These are phyloP conservation scores for Rhinocladiella mackenziei DNA, from an alignment of 2,329 filamentous ascomycete genomes.

Conservation along the genomic window DNA sequence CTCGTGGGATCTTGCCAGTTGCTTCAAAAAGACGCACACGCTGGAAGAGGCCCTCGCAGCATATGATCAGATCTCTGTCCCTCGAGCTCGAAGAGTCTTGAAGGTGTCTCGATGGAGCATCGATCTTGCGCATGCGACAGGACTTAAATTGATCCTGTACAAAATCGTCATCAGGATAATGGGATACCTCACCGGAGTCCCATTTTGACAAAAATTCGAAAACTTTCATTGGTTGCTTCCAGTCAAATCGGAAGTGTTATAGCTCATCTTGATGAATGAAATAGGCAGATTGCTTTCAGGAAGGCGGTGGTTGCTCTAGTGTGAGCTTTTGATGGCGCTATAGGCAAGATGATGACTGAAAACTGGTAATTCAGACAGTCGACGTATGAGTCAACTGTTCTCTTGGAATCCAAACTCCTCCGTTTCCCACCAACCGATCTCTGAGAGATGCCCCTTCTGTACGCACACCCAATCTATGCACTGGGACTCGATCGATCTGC, in stretches of 20 bases:
- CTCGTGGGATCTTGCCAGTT: constrained; percentile 46
- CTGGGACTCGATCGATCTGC: constrained; percentile 55
- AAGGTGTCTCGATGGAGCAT: constrained; percentile 9
- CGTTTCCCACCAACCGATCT: constrained; percentile 26
- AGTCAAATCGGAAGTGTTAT: no score
- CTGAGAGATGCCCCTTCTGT: constrained; percentile 34
- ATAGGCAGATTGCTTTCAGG: no score
- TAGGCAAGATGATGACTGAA: no score
- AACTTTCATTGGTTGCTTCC: no score
- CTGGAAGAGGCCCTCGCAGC: constrained; percentile 32
- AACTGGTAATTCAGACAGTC: constrained; percentile 4
- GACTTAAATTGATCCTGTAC: constrained; percentile 9
- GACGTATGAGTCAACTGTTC: constrained; percentile 7
- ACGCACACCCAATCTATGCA: constrained; percentile 58
- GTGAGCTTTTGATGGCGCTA: no score
- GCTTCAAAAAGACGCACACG: constrained; percentile 34
- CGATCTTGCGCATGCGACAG: constrained; percentile 17
- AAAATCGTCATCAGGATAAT: constrained; percentile 5
- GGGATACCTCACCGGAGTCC: neutral
- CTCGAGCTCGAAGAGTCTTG: constrained; percentile 27
- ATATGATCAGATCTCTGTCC: constrained; percentile 39
- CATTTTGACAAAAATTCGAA: no score
- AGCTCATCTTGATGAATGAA: no score
- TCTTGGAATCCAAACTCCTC: constrained; percentile 27
- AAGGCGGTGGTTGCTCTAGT: no score